phyloP scores from a whole-genome alignment of 1,139 yeast species.

The Taphrina betulina region DNA sequence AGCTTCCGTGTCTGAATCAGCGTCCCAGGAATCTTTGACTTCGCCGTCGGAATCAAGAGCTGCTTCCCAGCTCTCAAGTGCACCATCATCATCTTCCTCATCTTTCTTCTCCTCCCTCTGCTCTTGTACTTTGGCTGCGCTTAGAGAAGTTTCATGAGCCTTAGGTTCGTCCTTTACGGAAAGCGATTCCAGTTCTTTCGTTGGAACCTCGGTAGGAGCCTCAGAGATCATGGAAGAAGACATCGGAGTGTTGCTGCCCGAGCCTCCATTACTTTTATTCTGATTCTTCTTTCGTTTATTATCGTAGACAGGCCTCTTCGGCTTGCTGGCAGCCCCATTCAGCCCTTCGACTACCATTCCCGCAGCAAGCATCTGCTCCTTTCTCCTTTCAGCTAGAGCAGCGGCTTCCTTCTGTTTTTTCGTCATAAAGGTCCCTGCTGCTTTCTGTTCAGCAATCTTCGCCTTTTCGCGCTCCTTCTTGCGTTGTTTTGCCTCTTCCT shows the following conservation, averaged over 20 bases:
- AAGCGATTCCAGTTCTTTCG: slow-evolving; percentile 21
- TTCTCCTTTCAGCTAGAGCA: slow-evolving; percentile 81
- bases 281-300: slow-evolving; percentile 62
- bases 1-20: slow-evolving; percentile 41
- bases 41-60: slow-evolving; percentile 47
- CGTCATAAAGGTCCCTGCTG: slow-evolving; percentile 78
- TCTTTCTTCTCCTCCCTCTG: slow-evolving; percentile 31
- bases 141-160: slow-evolving; percentile 9
- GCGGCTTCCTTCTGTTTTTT: slow-evolving; percentile 95
- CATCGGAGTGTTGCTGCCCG: slow-evolving; percentile 9
- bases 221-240: slow-evolving; percentile 4
- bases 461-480: slow-evolving; percentile 74
- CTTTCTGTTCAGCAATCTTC: slow-evolving; percentile 85
- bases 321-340: slow-evolving; percentile 42
- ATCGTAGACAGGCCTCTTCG: slow-evolving; percentile 64
- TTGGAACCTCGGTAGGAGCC: slow-evolving; percentile 1
- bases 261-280: background rate
- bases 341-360: slow-evolving; percentile 78
- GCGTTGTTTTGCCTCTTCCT: slow-evolving; percentile 62
- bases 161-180: slow-evolving; percentile 21
- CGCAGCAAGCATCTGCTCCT: slow-evolving; percentile 75
- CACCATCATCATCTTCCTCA: slow-evolving; percentile 42
- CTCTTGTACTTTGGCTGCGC: slow-evolving; percentile 17
- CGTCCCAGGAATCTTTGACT: slow-evolving; percentile 44
- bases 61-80: slow-evolving; percentile 42